A percentile compares a stretch with the other conserved stretches of the same genome.
phyloP scores from a whole-genome alignment of 176 grass and related monocot genomes.

The Ensete ventricosum region DNA sequence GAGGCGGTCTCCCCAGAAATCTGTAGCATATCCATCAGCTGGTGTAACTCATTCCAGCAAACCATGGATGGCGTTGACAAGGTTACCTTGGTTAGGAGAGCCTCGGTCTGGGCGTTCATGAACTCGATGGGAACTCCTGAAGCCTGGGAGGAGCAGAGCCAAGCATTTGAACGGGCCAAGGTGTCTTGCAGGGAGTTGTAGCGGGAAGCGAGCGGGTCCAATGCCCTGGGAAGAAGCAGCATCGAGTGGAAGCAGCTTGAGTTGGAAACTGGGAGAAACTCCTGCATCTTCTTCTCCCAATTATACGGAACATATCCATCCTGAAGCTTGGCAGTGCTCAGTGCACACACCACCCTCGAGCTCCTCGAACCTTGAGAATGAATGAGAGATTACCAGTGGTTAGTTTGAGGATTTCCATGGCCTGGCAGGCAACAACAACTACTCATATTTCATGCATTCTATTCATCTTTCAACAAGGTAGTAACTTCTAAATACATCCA shows the following conservation, averaged over 20 bases:
- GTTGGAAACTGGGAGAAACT: neutral
- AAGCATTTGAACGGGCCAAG: conserved; percentile 14
- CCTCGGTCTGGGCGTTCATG: conserved; percentile 16
- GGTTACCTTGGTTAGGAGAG: conserved; percentile 14
- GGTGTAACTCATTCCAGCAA: neutral
- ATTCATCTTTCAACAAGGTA: too few relatives aligned
- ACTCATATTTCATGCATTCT: too few relatives aligned
- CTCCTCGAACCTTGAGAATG: neutral
- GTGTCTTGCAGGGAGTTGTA: conserved; percentile 17
- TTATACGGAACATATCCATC: conserved; percentile 14
- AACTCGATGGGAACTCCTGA: conserved; percentile 15
- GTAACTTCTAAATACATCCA: too few relatives aligned
- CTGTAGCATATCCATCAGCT: neutral
- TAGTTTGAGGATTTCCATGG: neutral
- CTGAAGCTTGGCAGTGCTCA: conserved; percentile 8
- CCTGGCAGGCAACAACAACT: neutral
- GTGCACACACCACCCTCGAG: conserved; percentile 20
- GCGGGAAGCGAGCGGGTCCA: neutral
- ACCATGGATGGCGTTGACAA: too few relatives aligned
- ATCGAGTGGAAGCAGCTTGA: conserved; percentile 14
- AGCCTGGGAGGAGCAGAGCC: conserved; percentile 7
- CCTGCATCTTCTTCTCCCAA: conserved; percentile 16
- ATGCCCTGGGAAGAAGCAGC: conserved; percentile 9
- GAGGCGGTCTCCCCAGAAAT: conserved; percentile 21
- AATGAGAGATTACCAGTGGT: neutral